Percentiles rank a stretch among this genome's conserved stretches.
Evolutionary conservation across 306 rosid genomes (phyloP).

Genomic region (Rosa chinensis): DNA sequence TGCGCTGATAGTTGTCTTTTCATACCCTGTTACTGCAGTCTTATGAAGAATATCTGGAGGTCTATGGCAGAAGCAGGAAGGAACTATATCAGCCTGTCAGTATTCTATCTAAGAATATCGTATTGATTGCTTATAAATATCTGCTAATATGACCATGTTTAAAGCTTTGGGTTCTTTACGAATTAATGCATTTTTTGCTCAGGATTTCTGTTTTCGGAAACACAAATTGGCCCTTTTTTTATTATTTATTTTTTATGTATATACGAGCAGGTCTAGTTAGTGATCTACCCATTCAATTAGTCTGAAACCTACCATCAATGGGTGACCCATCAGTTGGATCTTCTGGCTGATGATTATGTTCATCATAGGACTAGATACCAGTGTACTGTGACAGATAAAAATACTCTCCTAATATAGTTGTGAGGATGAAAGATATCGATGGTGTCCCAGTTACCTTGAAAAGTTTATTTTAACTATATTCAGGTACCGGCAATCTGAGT

Average conservation of each 20-base stretch:
- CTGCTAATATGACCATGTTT: neutral
- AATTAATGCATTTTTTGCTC: neutral
- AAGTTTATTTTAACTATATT: neutral
- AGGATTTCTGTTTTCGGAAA: neutral
- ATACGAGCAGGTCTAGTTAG: neutral
- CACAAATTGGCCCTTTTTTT: neutral
- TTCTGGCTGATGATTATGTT: neutral
- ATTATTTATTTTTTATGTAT: neutral
- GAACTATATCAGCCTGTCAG: conserved; percentile 28
- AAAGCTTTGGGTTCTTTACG: neutral
- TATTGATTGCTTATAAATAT: neutral
- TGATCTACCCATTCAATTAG: neutral
- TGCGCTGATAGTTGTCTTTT: conserved; percentile 4
- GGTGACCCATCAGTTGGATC: neutral
- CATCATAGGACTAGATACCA: neutral
- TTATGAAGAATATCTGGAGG: conserved; percentile 50
- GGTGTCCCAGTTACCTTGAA: neutral
- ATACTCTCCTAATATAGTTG: neutral
- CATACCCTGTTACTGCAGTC: conserved; percentile 35
- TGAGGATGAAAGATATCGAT: neutral
- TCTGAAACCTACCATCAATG: neutral
- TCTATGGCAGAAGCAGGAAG: conserved; percentile 40
- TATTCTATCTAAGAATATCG: conserved; percentile 9
- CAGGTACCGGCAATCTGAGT: neutral
- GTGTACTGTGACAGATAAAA: neutral